These are phyloP conservation scores for Triglochin maritima DNA, from an alignment of 106 monocot species.

Conservation along the genomic window DNA sequence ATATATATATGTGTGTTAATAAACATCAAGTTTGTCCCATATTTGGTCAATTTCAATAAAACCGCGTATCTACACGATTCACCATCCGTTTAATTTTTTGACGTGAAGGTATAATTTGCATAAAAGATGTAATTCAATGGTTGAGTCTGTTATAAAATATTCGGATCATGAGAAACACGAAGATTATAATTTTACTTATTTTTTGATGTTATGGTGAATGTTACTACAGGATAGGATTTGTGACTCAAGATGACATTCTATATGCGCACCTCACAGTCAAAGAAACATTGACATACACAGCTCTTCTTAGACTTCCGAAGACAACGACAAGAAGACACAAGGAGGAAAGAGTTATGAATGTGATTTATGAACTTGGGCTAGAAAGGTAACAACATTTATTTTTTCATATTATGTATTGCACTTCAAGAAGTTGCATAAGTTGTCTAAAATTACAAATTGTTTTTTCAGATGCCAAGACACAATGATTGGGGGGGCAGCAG, in stretches of 20 bases:
- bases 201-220: too few species aligned
- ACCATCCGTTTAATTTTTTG: too few species aligned
- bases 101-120: too few species aligned
- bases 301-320: slow-evolving; percentile 72
- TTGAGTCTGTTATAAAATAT: too few species aligned
- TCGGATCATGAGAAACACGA: too few species aligned
- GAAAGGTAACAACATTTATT: slow-evolving; percentile 48
- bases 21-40: too few species aligned
- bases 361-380: slow-evolving; percentile 75
- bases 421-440: not conserved
- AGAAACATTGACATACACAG: slow-evolving; percentile 76
- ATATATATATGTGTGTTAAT: too few species aligned
- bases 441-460: not conserved
- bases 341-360: slow-evolving; percentile 55
- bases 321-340: slow-evolving; percentile 54
- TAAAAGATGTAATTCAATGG: too few species aligned
- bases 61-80: too few species aligned
- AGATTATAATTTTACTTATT: too few species aligned
- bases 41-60: too few species aligned
- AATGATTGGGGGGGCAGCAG: slow-evolving; percentile 69
- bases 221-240: slow-evolving; percentile 72
- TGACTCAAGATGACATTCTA: slow-evolving; percentile 74
- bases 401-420: not conserved
- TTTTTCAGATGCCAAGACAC: slow-evolving; percentile 68
- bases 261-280: slow-evolving; percentile 75